These are phyloP conservation scores for Salix udensis DNA, from an alignment of 345 rosid species.

Conservation along the genomic window DNA sequence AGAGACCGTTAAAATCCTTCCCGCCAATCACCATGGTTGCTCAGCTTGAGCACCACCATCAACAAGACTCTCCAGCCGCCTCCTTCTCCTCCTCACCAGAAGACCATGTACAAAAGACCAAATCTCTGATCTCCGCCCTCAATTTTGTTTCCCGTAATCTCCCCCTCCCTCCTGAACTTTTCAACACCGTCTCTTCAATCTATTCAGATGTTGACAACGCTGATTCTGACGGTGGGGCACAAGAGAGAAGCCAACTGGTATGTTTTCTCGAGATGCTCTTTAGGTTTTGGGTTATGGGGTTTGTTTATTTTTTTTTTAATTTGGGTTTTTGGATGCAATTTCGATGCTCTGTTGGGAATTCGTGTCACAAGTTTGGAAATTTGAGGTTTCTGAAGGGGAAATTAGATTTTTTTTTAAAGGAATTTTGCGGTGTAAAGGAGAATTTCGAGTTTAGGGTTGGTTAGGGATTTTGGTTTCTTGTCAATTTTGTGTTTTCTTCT, in stretches of 20 bases:
- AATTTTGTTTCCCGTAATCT: conserved; percentile 84
- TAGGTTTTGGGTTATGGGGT: conserved; percentile 13
- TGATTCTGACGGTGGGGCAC: conserved; percentile 11
- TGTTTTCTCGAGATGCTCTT: conserved; percentile 24
- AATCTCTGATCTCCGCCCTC: conserved; percentile 79
- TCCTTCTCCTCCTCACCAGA: conserved; percentile 10
- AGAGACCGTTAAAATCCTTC: conserved; percentile 31
- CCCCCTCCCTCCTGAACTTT: conserved; percentile 74
- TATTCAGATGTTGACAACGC: conserved; percentile 27
- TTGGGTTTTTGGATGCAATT: conserved; percentile 17
- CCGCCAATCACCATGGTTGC: conserved; percentile 67
- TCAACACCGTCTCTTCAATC: conserved; percentile 64
- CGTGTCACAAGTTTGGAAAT: neutral
- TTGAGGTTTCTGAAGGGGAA: neutral
- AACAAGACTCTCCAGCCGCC: conserved; percentile 16
- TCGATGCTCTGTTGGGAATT: neutral
- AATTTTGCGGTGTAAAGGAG: neutral
- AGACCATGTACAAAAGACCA: conserved; percentile 49
- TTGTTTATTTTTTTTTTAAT: conserved; percentile 16
- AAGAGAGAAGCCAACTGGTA: conserved; percentile 33
- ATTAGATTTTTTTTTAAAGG: neutral
- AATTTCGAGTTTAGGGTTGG: conserved; percentile 6
- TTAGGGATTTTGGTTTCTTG: conserved; percentile 4
- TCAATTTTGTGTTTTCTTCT: conserved; percentile 1
- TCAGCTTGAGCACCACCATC: conserved; percentile 49